Percentiles rank a stretch among this genome's conserved stretches.
Conservation (phyloP, 768 basidiomycete species). For the Boletus sp. region DNA sequence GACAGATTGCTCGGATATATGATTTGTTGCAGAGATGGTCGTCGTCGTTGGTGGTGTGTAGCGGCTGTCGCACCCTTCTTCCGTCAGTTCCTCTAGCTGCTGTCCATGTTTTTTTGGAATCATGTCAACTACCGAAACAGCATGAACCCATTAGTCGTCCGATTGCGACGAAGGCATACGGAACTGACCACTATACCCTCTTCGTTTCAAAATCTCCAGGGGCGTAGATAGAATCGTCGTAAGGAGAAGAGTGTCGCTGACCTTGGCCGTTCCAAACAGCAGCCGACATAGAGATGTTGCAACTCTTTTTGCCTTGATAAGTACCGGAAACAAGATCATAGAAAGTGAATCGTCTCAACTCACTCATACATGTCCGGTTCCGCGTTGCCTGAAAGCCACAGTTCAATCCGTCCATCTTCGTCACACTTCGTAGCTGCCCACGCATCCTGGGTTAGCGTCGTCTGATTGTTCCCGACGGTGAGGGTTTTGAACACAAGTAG, state of each 20-base stretch:
- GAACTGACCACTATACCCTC: neutral
- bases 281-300: slow-evolving; percentile 75
- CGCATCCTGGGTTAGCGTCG: slow-evolving; percentile 55
- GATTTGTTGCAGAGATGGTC: neutral
- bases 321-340: neutral
- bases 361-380: slow-evolving; percentile 88
- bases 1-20: neutral
- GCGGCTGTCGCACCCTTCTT: slow-evolving; percentile 65
- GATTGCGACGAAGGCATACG: neutral
- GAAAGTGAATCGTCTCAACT: slow-evolving; percentile 32
- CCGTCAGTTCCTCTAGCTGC: slow-evolving; percentile 8
- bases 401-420: slow-evolving; percentile 52
- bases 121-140: slow-evolving; percentile 49
- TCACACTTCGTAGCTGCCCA: slow-evolving; percentile 61
- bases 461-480: slow-evolving; percentile 45
- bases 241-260: slow-evolving; percentile 60
- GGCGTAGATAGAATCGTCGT: slow-evolving; percentile 82
- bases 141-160: slow-evolving; percentile 24
- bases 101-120: neutral
- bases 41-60: neutral
- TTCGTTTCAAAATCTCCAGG: slow-evolving; percentile 34
- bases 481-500: slow-evolving; percentile 59
- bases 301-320: slow-evolving; percentile 48
- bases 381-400: slow-evolving; percentile 70
- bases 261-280: slow-evolving; percentile 70